phyloP scores from a whole-genome alignment of 345 rosid genomes.

The Noccaea bulbosa region DNA sequence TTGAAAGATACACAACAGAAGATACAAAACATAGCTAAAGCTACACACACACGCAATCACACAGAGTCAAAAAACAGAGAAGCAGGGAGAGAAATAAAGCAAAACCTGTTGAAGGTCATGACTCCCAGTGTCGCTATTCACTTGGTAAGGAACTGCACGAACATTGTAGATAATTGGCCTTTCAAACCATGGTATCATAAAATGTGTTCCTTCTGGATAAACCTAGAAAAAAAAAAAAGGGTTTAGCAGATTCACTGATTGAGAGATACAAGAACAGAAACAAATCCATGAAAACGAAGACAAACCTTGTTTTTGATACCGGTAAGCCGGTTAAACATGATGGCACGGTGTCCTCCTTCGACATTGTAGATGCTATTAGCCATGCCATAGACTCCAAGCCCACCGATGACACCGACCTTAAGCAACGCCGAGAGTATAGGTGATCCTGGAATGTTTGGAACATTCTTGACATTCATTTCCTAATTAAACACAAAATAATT shows the following conservation, averaged over 20 bases:
- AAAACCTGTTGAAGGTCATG: slow-evolving; percentile 83
- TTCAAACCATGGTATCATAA: slow-evolving; percentile 82
- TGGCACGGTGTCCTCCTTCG: slow-evolving; percentile 41
- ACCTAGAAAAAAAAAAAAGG: slow-evolving; percentile 48
- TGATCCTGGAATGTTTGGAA: slow-evolving; percentile 30
- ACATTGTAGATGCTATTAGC: slow-evolving; percentile 35
- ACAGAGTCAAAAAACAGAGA: neutral
- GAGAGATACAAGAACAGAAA: no score
- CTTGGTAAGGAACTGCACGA: slow-evolving; percentile 75
- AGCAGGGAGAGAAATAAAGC: neutral
- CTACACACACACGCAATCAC: no score
- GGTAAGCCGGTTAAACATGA: slow-evolving; percentile 30
- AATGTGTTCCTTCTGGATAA: slow-evolving; percentile 85
- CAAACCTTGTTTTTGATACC: slow-evolving; percentile 38
- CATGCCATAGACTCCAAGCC: slow-evolving; percentile 17
- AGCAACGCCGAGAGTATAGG: slow-evolving; percentile 10
- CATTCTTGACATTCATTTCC: slow-evolving; percentile 18
- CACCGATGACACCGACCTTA: slow-evolving; percentile 24
- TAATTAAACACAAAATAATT: neutral
- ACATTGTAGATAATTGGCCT: slow-evolving; percentile 80
- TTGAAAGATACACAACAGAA: neutral
- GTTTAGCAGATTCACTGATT: neutral
- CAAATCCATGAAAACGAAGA: no score
- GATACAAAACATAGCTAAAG: no score
- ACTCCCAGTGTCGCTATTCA: slow-evolving; percentile 79